phyloP scores from a whole-genome alignment of 116 monocot species.

The Phalaenopsis hybrid region DNA sequence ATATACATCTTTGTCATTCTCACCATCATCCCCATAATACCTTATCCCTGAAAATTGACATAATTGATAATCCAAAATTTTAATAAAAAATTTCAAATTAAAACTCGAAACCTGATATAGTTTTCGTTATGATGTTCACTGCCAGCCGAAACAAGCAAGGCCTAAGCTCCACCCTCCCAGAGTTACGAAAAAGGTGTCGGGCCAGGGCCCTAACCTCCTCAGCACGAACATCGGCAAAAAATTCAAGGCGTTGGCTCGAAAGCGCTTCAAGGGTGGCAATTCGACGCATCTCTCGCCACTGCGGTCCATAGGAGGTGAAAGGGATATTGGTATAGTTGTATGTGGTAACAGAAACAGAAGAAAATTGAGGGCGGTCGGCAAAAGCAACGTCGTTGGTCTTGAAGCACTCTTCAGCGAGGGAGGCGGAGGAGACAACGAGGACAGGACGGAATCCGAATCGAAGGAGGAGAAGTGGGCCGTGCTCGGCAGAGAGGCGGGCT shows the following conservation, averaged over 20 bases:
- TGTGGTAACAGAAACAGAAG: neutral
- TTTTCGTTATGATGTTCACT: slow-evolving; percentile 25
- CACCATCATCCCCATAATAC: neutral
- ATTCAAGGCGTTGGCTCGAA: slow-evolving; percentile 1
- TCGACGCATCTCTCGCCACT: slow-evolving; percentile 21
- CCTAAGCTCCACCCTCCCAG: slow-evolving; percentile 14
- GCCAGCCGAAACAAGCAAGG: slow-evolving; percentile 12
- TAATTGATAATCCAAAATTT: no score
- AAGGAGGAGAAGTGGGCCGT: slow-evolving; percentile 19
- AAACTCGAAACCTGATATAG: slow-evolving; percentile 4
- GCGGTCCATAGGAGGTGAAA: slow-evolving; percentile 3
- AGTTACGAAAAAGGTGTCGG: neutral
- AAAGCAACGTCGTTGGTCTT: slow-evolving; percentile 18
- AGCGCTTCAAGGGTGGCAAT: slow-evolving; percentile 5
- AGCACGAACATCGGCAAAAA: neutral
- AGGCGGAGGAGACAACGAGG: slow-evolving; percentile 15
- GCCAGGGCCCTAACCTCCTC: neutral
- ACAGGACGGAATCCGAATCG: slow-evolving; percentile 18
- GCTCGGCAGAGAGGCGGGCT: slow-evolving; percentile 1
- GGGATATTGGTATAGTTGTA: slow-evolving; percentile 14
- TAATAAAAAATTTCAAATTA: no score
- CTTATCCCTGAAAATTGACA: slow-evolving; percentile 6
- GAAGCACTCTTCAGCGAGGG: slow-evolving; percentile 18
- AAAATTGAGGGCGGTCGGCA: slow-evolving; percentile 10
- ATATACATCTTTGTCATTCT: neutral